Evolutionary conservation across 208 protist genomes (phyloP).

Genomic region (Acanthamoeba healyi): DNA sequence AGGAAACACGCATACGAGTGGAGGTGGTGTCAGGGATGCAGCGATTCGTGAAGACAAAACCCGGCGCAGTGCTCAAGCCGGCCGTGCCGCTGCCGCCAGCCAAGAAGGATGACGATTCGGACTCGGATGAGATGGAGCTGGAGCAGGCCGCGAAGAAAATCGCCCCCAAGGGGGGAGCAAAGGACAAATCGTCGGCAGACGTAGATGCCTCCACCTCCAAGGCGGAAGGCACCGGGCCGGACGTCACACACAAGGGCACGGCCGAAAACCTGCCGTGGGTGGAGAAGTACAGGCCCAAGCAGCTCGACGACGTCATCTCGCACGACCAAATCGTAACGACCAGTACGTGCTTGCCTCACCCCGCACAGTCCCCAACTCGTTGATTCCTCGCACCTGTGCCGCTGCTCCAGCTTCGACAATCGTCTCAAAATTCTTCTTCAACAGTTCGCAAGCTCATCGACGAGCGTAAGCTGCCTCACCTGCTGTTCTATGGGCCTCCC

Average conservation of each 20-base stretch:
- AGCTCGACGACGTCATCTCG: constrained; percentile 93
- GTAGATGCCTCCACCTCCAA: too few relatives aligned
- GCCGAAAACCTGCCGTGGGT: constrained; percentile 92
- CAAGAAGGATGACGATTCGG: not conserved
- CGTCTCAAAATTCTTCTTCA: too few relatives aligned
- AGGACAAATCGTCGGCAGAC: not conserved
- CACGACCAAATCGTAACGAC: constrained; percentile 95
- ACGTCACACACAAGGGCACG: not conserved
- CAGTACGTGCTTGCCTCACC: constrained; percentile 68
- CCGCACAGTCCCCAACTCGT: not conserved
- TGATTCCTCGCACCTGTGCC: not conserved
- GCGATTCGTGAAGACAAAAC: not conserved
- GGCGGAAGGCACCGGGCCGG: too few relatives aligned
- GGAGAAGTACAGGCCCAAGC: constrained; percentile 96
- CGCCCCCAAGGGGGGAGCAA: not conserved
- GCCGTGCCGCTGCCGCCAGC: not conserved
- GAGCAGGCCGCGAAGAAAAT: not conserved
- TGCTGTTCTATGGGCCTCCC: constrained; percentile 99
- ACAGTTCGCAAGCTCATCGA: constrained; percentile 92
- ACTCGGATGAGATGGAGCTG: not conserved
- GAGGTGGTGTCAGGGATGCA: not conserved
- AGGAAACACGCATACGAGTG: too few relatives aligned
- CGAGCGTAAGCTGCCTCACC: constrained; percentile 96
- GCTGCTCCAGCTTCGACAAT: not conserved
- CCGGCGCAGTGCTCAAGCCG: constrained; percentile 8